These are phyloP conservation scores for Pterocarpus macrocarpus DNA, from an alignment of 306 rosid species.

Conservation along the genomic window DNA sequence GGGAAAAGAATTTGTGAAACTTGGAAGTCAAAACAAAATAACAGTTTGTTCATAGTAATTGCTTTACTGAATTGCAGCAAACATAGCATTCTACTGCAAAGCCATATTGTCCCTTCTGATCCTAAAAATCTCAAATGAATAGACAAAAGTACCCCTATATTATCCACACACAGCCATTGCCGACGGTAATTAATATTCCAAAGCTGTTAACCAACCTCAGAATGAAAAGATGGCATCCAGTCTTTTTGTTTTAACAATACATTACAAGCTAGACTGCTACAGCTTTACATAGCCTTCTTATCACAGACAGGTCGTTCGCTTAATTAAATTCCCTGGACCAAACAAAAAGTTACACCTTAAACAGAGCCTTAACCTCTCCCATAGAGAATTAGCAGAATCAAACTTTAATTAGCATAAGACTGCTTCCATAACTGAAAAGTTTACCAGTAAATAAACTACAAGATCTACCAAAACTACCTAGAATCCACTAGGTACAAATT, in stretches of 20 bases:
- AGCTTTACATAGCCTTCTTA: neutral
- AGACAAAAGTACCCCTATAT: too few relatives aligned
- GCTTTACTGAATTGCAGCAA: too few relatives aligned
- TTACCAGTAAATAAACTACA: neutral
- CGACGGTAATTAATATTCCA: too few relatives aligned
- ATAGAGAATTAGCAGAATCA: neutral
- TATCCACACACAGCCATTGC: too few relatives aligned
- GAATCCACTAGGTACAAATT: constrained; percentile 3
- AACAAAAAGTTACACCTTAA: neutral
- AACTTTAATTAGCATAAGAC: neutral
- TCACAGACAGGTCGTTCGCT: neutral
- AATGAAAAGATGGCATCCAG: neutral
- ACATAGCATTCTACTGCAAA: too few relatives aligned
- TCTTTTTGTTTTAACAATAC: neutral
- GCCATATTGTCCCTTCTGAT: too few relatives aligned
- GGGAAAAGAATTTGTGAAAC: too few relatives aligned
- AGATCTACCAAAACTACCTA: neutral
- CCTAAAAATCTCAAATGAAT: too few relatives aligned
- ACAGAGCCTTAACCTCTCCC: neutral
- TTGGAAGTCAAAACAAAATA: too few relatives aligned
- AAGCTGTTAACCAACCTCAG: too few relatives aligned
- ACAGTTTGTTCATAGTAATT: too few relatives aligned
- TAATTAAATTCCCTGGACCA: neutral
- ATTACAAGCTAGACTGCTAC: neutral
- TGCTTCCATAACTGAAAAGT: neutral